Conservation (phyloP, 2,329 filamentous ascomycete genomes). For the Uncinocarpus reesii region DNA sequence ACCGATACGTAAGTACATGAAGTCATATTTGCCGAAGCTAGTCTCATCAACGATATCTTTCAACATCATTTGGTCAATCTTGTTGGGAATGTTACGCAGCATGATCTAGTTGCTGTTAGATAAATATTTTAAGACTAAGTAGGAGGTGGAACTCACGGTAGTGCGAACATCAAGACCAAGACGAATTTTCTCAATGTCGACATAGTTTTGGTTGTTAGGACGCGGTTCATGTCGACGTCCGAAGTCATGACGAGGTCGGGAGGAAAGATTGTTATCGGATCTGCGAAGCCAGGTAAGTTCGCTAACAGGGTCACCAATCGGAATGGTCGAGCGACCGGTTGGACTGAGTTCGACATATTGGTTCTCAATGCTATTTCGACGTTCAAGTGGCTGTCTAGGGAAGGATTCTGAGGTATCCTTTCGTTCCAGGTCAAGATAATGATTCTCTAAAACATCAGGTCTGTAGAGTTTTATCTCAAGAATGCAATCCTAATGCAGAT, state of each 20-base stretch:
- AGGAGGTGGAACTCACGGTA: slow-evolving; percentile 45
- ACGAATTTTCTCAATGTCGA: slow-evolving; percentile 37
- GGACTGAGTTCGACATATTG: slow-evolving; percentile 30
- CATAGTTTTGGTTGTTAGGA: slow-evolving; percentile 34
- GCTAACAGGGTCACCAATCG: slow-evolving; percentile 26
- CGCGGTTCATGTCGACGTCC: slow-evolving; percentile 23
- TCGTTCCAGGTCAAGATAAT: slow-evolving; percentile 14
- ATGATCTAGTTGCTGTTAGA: slow-evolving; percentile 54
- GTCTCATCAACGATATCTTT: slow-evolving; percentile 70
- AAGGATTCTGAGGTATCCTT: slow-evolving; percentile 19
- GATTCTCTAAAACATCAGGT: slow-evolving; percentile 23
- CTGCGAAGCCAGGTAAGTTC: slow-evolving; percentile 27
- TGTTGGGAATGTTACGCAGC: slow-evolving; percentile 90
- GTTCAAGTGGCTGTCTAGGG: slow-evolving; percentile 16
- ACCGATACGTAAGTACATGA: slow-evolving; percentile 84
- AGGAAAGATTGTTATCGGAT: slow-evolving; percentile 23
- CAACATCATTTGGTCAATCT: slow-evolving; percentile 63
- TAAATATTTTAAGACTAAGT: not conserved
- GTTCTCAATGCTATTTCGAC: slow-evolving; percentile 15
- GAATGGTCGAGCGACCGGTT: slow-evolving; percentile 34
- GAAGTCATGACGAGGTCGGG: slow-evolving; percentile 24
- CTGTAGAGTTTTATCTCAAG: slow-evolving; percentile 25
- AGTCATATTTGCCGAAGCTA: slow-evolving; percentile 77
- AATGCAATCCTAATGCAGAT: slow-evolving; percentile 22
- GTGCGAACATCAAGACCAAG: slow-evolving; percentile 63